Base-by-base conservation (phyloP, 2,329 filamentous ascomycete genomes). In the Truncatella angustata region DNA sequence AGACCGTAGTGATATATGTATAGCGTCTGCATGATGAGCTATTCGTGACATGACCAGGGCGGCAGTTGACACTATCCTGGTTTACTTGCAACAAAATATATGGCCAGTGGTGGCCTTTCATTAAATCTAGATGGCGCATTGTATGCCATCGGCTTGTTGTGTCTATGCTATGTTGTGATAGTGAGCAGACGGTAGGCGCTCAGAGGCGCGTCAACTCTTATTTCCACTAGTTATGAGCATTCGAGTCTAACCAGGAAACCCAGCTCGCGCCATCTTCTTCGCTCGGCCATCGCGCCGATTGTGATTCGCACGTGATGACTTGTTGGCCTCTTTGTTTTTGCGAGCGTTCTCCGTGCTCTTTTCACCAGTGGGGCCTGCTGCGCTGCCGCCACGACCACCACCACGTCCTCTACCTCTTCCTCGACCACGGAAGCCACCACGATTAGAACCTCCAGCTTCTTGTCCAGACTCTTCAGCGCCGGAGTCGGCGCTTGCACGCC, bases 221-320 rank as follows among this genome's bases (percentile, higher is more conserved):
- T n/a, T n/a, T n/a, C n/a, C n/a, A n/a, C n/a, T n/a, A n/a, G n/a
- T n/a, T n/a, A n/a, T n/a, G n/a, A n/a, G n/a, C n/a, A n/a, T n/a
- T n/a, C n/a, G n/a, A n/a, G n/a, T n/a, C n/a, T 39, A 52, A 4
- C 63, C 65, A 11, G 63, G 58, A 34, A 68, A 55, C 12, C 76
- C 76, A 6, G 75, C 79, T 23, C 82, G 75, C 12, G 80, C 80
- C 81, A 87, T 85, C 71, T 88, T 88, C 63, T 70, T 83, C 11
- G 84, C 82, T 32, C 82, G 73, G 54, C 80, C 80, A 64, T 95
- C 88, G 46, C 91, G 81, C 23, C 92, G 82, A 68, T 91, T 94
- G 66, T 96, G 91, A 65, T 96, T 96, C 28, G 90, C 91, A 55
- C 87, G 78, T 20, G 87, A 89, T 3, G 86, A 80, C 68, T 96